Base-by-base conservation (phyloP, 2,329 filamentous ascomycete species). In the Aphanoascus verrucosus region DNA sequence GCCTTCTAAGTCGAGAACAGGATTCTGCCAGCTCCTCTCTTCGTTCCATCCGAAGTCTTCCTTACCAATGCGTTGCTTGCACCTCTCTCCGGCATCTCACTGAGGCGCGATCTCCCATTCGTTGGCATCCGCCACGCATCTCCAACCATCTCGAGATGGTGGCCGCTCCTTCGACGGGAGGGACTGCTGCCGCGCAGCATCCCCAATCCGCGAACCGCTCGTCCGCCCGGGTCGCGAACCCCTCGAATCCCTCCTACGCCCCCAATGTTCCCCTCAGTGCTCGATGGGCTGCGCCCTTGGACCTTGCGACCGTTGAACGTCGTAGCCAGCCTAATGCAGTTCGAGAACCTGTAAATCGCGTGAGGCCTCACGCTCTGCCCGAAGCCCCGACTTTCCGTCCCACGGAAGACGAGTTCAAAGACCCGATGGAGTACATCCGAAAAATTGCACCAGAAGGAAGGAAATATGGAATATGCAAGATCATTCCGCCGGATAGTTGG, bases 401-500 rank as follows among this genome's bases (percentile, higher is more conserved):
- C 32, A 95, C 88, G 0, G 84, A 88, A 61, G 90, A 96, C 61
- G 90, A 98, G 69, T 98, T 93, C 77, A 88, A 85, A 64, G 90
- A 98, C 63, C 93, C 93, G 0, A 83, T 95, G 65, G 86, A 86
- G 62, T 98, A 96, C 65, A 90, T 98, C 62, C 84, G 84, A 66
- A 96, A 91, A 70, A 96, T 98, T 61, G 77, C 84, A 0, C 83
- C 88, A 1, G 89, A 96, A 67, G 93, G 88, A 20, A 81, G 78
- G 60, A 82, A 90, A 63, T 97, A 86, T 70, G 93, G 93, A 49
- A 86, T 98, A 52, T 90, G 89, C 78, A 95, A 96, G 71, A 88
- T 98, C 57, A 86, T 98, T 54, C 93, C 93, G 4, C 93, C 93
- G 0, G 88, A 93, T 58, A 83, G 79, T 34, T 98, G 93, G 93